Conservation (phyloP, 2,329 filamentous ascomycete species). For the Lojkania enalia region DNA sequence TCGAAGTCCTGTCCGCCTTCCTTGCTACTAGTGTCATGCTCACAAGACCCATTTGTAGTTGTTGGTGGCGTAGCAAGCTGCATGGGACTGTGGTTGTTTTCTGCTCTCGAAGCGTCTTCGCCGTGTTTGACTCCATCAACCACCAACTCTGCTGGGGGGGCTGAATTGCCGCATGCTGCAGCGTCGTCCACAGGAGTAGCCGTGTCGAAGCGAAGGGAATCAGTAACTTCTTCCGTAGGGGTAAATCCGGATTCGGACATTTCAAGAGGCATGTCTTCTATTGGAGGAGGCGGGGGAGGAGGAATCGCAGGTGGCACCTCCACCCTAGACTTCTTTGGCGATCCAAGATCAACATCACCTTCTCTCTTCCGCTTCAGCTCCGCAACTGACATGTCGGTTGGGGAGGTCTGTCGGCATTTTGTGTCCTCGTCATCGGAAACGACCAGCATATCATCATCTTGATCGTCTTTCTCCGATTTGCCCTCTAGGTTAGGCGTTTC, state of each 20-base stretch:
- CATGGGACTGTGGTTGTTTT: slow-evolving; percentile 36
- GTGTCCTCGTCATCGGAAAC: slow-evolving; percentile 21
- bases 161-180: not conserved
- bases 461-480: slow-evolving; percentile 10
- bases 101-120: slow-evolving; percentile 3
- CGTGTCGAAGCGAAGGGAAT: slow-evolving; percentile 12
- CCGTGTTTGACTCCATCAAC: slow-evolving; percentile 22
- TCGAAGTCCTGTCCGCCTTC: not conserved
- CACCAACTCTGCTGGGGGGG: slow-evolving; percentile 12
- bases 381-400: slow-evolving; percentile 25
- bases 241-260: slow-evolving; percentile 27
- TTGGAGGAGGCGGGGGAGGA: slow-evolving; percentile 46
- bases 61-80: slow-evolving; percentile 52
- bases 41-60: slow-evolving; percentile 34
- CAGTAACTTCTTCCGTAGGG: slow-evolving; percentile 30
- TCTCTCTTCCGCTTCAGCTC: slow-evolving; percentile 45
- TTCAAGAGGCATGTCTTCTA: slow-evolving; percentile 33
- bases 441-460: slow-evolving; percentile 26
- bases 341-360: slow-evolving; percentile 31
- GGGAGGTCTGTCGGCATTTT: slow-evolving; percentile 22
- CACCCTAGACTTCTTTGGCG: slow-evolving; percentile 38
- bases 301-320: slow-evolving; percentile 43
- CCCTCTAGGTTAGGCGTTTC: slow-evolving; percentile 22
- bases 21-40: slow-evolving; percentile 13
- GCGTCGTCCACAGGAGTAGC: slow-evolving; percentile 1